Conservation (phyloP, 768 basidiomycete genomes). For the Tylopilus felleus region DNA sequence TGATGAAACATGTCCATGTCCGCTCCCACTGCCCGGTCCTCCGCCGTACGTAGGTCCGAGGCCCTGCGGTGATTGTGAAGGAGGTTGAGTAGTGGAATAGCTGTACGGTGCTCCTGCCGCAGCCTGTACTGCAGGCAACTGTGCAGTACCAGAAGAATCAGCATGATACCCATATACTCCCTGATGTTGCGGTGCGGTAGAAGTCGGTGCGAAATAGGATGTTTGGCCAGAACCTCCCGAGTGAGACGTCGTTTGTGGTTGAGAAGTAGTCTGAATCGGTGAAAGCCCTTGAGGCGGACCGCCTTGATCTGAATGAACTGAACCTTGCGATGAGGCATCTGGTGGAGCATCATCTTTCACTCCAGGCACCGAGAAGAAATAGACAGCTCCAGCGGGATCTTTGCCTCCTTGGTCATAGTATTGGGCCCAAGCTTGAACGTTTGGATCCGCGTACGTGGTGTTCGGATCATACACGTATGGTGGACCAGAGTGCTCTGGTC, state of each 20-base stretch:
- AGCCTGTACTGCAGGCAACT: slow-evolving; percentile 1
- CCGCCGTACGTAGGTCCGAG: slow-evolving; percentile 16
- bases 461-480: slow-evolving; percentile 61
- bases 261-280: slow-evolving; percentile 14
- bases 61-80: slow-evolving; percentile 16
- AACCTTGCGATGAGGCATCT: slow-evolving; percentile 7
- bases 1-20: slow-evolving; percentile 20
- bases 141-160: slow-evolving; percentile 11
- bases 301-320: slow-evolving; percentile 8
- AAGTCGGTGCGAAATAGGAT: slow-evolving; percentile 10
- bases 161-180: slow-evolving; percentile 19
- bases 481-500: slow-evolving; percentile 34
- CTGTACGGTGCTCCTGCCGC: slow-evolving; percentile 12
- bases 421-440: slow-evolving; percentile 83
- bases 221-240: slow-evolving; percentile 5
- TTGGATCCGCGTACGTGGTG: slow-evolving; percentile 68
- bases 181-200: slow-evolving; percentile 15
- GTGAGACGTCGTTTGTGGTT: slow-evolving; percentile 20
- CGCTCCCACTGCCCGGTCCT: slow-evolving; percentile 20
- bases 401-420: slow-evolving; percentile 81
- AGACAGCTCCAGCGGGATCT: slow-evolving; percentile 72
- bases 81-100: slow-evolving; percentile 15
- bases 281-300: slow-evolving; percentile 11
- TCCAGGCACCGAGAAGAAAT: slow-evolving; percentile 77
- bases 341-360: slow-evolving; percentile 49